A percentile compares a stretch with the other conserved stretches of the same genome.
phyloP scores from a whole-genome alignment of 805 yeast genomes.

The Myxozyma lipomycoides region DNA sequence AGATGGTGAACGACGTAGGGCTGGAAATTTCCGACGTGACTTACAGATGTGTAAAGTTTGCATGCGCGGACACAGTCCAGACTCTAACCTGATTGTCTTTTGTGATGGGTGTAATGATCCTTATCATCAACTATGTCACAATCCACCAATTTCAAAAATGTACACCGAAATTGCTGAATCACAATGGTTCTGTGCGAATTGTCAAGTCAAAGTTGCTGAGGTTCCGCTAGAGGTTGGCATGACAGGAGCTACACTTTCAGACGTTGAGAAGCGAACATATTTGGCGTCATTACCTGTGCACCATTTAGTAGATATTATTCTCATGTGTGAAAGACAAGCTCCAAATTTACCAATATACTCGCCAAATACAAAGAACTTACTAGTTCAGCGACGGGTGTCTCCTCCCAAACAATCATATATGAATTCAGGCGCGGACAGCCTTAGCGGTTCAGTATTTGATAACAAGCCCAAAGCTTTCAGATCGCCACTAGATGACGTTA shows the following conservation, averaged over 20 bases:
- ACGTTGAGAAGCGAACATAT: conserved; percentile 40
- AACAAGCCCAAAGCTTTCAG: not conserved
- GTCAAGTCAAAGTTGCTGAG: conserved; percentile 38
- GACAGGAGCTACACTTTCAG: conserved; percentile 36
- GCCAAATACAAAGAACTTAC: conserved; percentile 36
- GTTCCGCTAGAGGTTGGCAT: conserved; percentile 40
- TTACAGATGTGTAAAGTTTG: conserved; percentile 39
- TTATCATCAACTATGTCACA: conserved; percentile 42
- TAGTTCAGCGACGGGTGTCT: conserved; percentile 8
- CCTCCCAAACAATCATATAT: not conserved
- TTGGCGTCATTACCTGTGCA: conserved; percentile 39
- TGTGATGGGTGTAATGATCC: conserved; percentile 43
- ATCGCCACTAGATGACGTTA: conserved; percentile 25
- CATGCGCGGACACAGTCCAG: conserved; percentile 39
- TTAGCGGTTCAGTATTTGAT: not conserved
- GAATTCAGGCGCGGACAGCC: not conserved
- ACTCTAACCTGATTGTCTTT: conserved; percentile 39
- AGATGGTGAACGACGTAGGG: conserved; percentile 9
- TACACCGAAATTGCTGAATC: conserved; percentile 42
- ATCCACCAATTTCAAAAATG: conserved; percentile 40
- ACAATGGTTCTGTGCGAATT: conserved; percentile 41
- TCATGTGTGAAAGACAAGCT: conserved; percentile 39
- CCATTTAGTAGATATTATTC: conserved; percentile 41
- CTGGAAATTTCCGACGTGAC: conserved; percentile 12
- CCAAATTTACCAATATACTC: conserved; percentile 41